A percentile compares a stretch with the other conserved stretches of the same genome.
phyloP scores from a whole-genome alignment of 2,329 filamentous ascomycete genomes.

The Ceratocystis variospora region DNA sequence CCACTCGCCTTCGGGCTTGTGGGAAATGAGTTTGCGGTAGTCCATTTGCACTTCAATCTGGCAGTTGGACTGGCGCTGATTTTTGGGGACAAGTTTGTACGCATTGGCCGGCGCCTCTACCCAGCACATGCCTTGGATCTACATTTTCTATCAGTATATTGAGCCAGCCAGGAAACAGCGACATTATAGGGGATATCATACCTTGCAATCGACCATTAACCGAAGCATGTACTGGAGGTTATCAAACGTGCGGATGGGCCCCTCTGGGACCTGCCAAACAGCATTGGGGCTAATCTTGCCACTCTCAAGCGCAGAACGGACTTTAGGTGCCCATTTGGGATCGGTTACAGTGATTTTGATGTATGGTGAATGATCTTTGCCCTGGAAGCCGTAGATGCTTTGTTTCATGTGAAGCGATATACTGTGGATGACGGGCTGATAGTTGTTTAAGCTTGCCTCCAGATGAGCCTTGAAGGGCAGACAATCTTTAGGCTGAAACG shows the following conservation, averaged over 20 bases:
- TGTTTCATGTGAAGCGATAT: conserved; percentile 74
- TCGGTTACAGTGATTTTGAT: conserved; percentile 88
- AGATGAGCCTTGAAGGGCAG: conserved; percentile 65
- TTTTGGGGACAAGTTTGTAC: conserved; percentile 54
- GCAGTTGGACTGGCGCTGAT: conserved; percentile 72
- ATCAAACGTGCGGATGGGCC: conserved; percentile 79
- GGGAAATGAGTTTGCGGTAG: conserved; percentile 71
- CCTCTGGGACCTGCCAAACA: conserved; percentile 58
- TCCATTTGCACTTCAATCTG: conserved; percentile 86
- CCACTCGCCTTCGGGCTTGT: conserved; percentile 85
- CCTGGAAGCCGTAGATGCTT: conserved; percentile 87
- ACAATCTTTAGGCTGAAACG: conserved; percentile 68
- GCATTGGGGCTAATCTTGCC: conserved; percentile 78
- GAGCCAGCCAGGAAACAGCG: not conserved
- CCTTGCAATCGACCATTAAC: conserved; percentile 95
- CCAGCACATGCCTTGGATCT: conserved; percentile 95
- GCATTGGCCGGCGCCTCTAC: conserved; percentile 66
- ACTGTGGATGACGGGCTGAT: conserved; percentile 61
- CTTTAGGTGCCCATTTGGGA: conserved; percentile 64
- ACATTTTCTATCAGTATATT: conserved; percentile 20
- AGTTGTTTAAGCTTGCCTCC: conserved; percentile 62
- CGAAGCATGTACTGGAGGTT: conserved; percentile 88
- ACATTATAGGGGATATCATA: conserved; percentile 27
- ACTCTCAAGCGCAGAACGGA: conserved; percentile 62
- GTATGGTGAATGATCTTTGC: conserved; percentile 82